Evolutionary conservation across 306 rosid genomes (phyloP).

Genomic region (Oxytropis ochrocephala): DNA sequence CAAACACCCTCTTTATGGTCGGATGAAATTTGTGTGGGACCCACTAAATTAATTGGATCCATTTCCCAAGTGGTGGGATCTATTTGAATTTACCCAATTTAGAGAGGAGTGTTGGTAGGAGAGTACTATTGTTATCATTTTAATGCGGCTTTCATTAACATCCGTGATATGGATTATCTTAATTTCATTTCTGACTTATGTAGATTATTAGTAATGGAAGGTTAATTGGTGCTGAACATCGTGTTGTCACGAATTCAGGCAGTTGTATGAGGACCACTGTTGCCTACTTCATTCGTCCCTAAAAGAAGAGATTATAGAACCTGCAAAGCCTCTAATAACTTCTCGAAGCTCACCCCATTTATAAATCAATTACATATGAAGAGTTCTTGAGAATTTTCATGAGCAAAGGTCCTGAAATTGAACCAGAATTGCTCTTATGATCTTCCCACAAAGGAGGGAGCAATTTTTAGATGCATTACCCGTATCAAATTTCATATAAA

Average conservation of each 20-base stretch:
- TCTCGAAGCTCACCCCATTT: conserved; percentile 24
- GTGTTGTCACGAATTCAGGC: conserved; percentile 52
- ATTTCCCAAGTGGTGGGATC: too few relatives aligned
- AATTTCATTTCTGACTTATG: background rate
- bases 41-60: too few relatives aligned
- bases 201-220: conserved; percentile 58
- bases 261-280: conserved; percentile 40
- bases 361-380: conserved; percentile 29
- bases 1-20: too few relatives aligned
- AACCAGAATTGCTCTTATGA: conserved; percentile 14
- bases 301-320: conserved; percentile 38
- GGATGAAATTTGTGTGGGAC: too few relatives aligned
- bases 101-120: too few relatives aligned
- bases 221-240: conserved; percentile 51
- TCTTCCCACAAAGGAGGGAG: background rate
- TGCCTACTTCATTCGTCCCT: conserved; percentile 49
- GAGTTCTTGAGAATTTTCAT: conserved; percentile 37
- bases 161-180: background rate
- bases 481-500: background rate
- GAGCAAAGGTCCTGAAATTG: conserved; percentile 19
- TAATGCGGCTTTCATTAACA: too few relatives aligned
- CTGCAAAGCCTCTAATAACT: conserved; percentile 38
- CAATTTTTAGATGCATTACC: background rate
- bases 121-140: too few relatives aligned
- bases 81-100: too few relatives aligned